These are phyloP conservation scores for Paramecium octaurelia DNA, from an alignment of 73 alveolate species.

Conservation along the genomic window DNA sequence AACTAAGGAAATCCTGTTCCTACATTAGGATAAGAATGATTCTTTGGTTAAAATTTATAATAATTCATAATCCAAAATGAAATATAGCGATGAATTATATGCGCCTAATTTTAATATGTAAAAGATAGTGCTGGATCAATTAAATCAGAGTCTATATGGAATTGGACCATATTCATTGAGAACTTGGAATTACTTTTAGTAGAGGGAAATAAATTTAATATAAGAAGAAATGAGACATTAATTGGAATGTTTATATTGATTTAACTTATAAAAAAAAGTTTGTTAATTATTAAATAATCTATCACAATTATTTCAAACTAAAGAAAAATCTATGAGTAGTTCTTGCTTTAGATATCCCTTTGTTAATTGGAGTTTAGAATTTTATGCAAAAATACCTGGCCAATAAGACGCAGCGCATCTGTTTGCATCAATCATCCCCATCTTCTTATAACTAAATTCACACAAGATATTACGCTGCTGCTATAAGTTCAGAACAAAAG, in stretches of 20 bases:
- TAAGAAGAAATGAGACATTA: slow-evolving; percentile 11
- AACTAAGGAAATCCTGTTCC: not conserved
- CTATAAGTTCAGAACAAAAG: slow-evolving; percentile 65
- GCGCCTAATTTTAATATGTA: not conserved
- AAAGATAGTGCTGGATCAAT: not conserved
- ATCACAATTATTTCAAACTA: not conserved
- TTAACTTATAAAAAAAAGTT: not conserved
- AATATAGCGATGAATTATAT: not conserved
- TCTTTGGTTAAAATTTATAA: not conserved
- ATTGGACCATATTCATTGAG: slow-evolving; percentile 19
- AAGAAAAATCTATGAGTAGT: slow-evolving; percentile 1
- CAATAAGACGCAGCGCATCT: slow-evolving; percentile 46
- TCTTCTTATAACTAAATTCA: slow-evolving; percentile 29
- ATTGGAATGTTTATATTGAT: slow-evolving; percentile 14
- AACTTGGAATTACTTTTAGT: slow-evolving; percentile 15
- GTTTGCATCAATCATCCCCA: slow-evolving; percentile 50
- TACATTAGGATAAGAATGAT: not conserved
- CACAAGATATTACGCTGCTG: slow-evolving; percentile 42
- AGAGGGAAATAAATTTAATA: not conserved
- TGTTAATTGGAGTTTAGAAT: not conserved
- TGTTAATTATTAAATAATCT: not conserved
- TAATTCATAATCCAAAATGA: not conserved
- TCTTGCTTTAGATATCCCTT: not conserved
- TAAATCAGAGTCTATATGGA: not conserved
- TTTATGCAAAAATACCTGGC: slow-evolving; percentile 60